phyloP scores from a whole-genome alignment of 495 filamentous ascomycete species.

The Endocarpon pusillum region DNA sequence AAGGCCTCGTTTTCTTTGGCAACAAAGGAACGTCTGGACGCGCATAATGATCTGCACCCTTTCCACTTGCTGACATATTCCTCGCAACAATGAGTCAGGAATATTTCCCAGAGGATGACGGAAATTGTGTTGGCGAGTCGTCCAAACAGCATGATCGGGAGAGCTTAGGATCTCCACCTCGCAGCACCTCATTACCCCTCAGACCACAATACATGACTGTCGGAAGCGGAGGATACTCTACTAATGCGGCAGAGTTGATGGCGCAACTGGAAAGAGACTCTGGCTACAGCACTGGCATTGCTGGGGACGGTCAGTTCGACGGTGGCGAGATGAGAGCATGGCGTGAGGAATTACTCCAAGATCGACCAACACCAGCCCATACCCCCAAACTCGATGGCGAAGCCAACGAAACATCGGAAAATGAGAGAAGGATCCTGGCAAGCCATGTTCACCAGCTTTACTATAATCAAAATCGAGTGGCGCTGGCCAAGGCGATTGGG shows the following conservation, averaged over 20 bases:
- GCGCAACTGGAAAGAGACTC: constrained; percentile 66
- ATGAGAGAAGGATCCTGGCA: constrained; percentile 42
- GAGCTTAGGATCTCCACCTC: too few species aligned
- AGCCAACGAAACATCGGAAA: constrained; percentile 33
- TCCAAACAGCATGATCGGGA: too few species aligned
- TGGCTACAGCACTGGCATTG: constrained; percentile 70
- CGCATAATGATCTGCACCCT: too few species aligned
- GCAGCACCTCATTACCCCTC: constrained; percentile 8
- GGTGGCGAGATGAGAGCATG: constrained; percentile 27
- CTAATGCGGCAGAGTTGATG: constrained; percentile 52
- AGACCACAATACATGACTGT: constrained; percentile 72
- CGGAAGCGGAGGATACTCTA: constrained; percentile 62
- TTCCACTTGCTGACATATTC: too few species aligned
- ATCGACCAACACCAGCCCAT: constrained; percentile 44
- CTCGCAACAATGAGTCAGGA: constrained; percentile 86
- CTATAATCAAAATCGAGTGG: constrained; percentile 74
- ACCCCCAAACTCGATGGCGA: constrained; percentile 34
- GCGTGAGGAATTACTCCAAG: constrained; percentile 46
- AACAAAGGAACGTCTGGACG: too few species aligned
- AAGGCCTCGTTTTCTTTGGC: too few species aligned
- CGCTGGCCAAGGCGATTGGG: constrained; percentile 71
- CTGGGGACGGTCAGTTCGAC: constrained; percentile 30
- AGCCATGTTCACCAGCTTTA: constrained; percentile 58
- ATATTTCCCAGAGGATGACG: constrained; percentile 34
- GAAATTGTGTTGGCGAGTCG: constrained; percentile 21